These are phyloP conservation scores for Pichia rugopelliculosa DNA, from an alignment of 805 yeast genomes.

Conservation along the genomic window DNA sequence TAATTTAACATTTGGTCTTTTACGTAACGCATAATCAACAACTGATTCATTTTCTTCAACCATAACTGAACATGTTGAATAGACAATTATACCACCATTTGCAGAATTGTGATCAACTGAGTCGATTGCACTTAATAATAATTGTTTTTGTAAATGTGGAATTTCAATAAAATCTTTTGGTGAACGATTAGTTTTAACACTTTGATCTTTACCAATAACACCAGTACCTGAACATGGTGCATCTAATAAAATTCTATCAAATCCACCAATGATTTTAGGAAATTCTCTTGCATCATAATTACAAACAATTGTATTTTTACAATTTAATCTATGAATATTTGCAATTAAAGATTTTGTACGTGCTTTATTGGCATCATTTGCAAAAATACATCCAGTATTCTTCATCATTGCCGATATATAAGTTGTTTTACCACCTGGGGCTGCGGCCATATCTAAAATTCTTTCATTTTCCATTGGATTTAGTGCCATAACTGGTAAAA, in stretches of 20 bases:
- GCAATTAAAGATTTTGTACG: constrained; percentile 96
- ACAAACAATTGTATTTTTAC: constrained; percentile 93
- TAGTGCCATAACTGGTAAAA: constrained; percentile 94
- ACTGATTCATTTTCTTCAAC: constrained; percentile 98
- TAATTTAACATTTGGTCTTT: constrained; percentile 91
- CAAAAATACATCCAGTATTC: constrained; percentile 94
- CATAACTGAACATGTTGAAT: constrained; percentile 97
- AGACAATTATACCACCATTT: constrained; percentile 90
- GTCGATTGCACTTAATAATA: constrained; percentile 90
- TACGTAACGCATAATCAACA: constrained; percentile 93
- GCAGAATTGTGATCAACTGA: constrained; percentile 90
- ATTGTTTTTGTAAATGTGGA: constrained; percentile 94
- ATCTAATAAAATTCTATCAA: constrained; percentile 88
- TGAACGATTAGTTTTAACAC: constrained; percentile 87
- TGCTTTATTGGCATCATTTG: constrained; percentile 94
- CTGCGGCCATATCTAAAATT: constrained; percentile 97
- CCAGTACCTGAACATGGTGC: constrained; percentile 99
- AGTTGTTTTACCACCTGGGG: constrained; percentile 98
- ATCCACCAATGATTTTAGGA: constrained; percentile 97
- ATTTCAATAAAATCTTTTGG: constrained; percentile 95
- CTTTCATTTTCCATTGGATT: constrained; percentile 97
- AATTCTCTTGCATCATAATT: constrained; percentile 98
- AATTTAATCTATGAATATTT: constrained; percentile 93
- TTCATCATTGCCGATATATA: constrained; percentile 94
- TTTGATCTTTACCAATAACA: constrained; percentile 94